phyloP scores from a whole-genome alignment of 1,139 yeast species.

The Saccharomycopsis phalli region DNA sequence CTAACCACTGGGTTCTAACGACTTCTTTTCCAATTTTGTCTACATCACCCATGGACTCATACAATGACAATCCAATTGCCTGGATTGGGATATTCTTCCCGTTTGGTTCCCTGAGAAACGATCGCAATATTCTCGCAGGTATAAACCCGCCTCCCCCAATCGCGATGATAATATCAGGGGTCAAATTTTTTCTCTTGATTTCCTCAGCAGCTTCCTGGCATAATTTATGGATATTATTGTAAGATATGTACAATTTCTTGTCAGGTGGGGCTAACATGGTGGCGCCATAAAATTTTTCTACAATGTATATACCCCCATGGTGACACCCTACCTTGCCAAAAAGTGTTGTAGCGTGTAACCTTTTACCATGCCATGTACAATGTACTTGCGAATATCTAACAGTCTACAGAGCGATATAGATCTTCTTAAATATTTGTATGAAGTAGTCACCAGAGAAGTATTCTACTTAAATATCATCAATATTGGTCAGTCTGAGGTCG shows the following conservation, averaged over 20 bases:
- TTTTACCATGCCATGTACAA: too few species aligned
- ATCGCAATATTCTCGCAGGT: slow-evolving; percentile 90
- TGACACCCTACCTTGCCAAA: too few species aligned
- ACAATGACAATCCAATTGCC: slow-evolving; percentile 86
- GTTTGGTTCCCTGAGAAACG: slow-evolving; percentile 80
- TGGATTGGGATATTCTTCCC: slow-evolving; percentile 85
- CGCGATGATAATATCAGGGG: slow-evolving; percentile 85
- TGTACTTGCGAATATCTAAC: too few species aligned
- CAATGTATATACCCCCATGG: too few species aligned
- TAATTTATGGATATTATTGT: slow-evolving; percentile 87
- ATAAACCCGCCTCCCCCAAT: slow-evolving; percentile 92
- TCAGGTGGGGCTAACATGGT: background rate
- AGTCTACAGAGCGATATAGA: too few species aligned
- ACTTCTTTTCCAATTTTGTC: slow-evolving; percentile 80
- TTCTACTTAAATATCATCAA: slow-evolving; percentile 11
- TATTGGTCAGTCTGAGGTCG: background rate
- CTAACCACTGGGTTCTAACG: slow-evolving; percentile 93
- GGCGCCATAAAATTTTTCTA: too few species aligned
- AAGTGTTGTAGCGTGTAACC: too few species aligned
- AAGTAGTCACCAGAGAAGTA: slow-evolving; percentile 1
- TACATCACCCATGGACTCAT: slow-evolving; percentile 66
- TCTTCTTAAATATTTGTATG: too few species aligned
- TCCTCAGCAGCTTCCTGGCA: slow-evolving; percentile 78
- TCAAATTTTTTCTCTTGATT: slow-evolving; percentile 49
- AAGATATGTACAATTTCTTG: slow-evolving; percentile 69